Evolutionary conservation across 129 eudicot species (phyloP), one percentile per base, ranked within the genome.

Genomic region (Flaveria ramosissima): DNA sequence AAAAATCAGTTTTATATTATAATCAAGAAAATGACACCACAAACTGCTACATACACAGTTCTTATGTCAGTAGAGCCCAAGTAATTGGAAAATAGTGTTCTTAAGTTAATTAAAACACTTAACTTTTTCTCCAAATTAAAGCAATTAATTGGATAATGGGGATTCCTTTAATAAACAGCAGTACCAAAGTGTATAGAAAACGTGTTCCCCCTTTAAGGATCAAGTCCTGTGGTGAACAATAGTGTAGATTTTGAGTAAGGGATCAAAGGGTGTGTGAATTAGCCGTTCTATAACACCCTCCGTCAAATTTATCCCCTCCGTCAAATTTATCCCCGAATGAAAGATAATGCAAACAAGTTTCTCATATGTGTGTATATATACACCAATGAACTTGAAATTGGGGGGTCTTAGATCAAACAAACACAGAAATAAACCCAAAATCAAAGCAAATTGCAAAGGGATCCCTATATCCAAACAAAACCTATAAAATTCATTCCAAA

Each of bases 51-150:
- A 9, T 56, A 9, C 19, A 59, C 8, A 45, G 56, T 53, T 67
- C 65, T 32, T 77, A 65, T 46, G 61, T 61, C 45, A 74, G 10
- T 30, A 30, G 36, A 30, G 36, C 36, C 50, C 77, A 70, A 15
- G 51, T 6, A 50, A 51, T 36, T 42, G 55, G 2, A 55, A 59
- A 32, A 17, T 13, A 9, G 43, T 39, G 26, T 77, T 68, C 66
- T 15, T 47, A 26, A 19, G 26, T 70, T 24, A 5, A 39, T 43
- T 46, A 70, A 70, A 57, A 70, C 70, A 4, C 50, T 17, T 14
- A 48, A 17, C 14, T 12, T 24, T 45, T 2, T 46, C 67, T 21
- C 50, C 47, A 72, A 50, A 72, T 65, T 4, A 41, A 17, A 73
- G 9, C 57, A 43, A 24, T 56, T 11, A 20, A 56, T 20, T 20